These are phyloP conservation scores for Cutaneotrichosporon sp. DNA, from an alignment of 1,284 basidiomycete species.

Conservation along the genomic window DNA sequence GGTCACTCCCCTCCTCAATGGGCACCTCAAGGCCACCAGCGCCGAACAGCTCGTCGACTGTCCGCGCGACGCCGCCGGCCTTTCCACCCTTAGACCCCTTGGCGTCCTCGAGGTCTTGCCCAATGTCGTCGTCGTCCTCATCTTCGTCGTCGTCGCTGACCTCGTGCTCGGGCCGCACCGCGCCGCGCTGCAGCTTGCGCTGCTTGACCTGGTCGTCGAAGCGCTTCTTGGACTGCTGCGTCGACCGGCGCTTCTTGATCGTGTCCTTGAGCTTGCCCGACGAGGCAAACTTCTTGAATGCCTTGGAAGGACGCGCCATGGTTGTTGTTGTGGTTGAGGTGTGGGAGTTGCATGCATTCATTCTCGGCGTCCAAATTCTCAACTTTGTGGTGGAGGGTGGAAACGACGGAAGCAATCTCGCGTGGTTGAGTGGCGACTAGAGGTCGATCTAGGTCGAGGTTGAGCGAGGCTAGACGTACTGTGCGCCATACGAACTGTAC, in stretches of 20 bases:
- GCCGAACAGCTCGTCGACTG: conserved; percentile 74
- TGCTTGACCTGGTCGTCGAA: conserved; percentile 54
- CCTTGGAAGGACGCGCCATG: conserved; percentile 64
- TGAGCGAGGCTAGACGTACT: too few species aligned
- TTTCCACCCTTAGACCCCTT: conserved; percentile 42
- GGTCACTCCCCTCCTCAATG: conserved; percentile 22
- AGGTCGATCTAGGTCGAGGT: too few species aligned
- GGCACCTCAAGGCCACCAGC: conserved; percentile 48
- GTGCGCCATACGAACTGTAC: too few species aligned
- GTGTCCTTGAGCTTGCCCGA: conserved; percentile 80
- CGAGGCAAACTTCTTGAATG: conserved; percentile 77
- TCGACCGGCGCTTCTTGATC: conserved; percentile 70
- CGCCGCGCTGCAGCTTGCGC: conserved; percentile 41
- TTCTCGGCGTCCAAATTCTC: too few species aligned
- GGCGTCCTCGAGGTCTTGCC: conserved; percentile 32
- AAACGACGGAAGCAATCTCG: too few species aligned
- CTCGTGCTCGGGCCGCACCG: conserved; percentile 26
- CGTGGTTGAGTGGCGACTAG: too few species aligned
- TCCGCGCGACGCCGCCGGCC: conserved; percentile 48
- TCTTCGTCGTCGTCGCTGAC: conserved; percentile 51
- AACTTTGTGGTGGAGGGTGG: too few species aligned
- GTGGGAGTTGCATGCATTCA: background rate
- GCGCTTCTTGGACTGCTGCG: conserved; percentile 67
- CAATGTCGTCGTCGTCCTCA: conserved; percentile 31
- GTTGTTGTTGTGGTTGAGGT: conserved; percentile 10